phyloP scores from a whole-genome alignment of 2,329 filamentous ascomycete genomes.

The Xylaria sp. region DNA sequence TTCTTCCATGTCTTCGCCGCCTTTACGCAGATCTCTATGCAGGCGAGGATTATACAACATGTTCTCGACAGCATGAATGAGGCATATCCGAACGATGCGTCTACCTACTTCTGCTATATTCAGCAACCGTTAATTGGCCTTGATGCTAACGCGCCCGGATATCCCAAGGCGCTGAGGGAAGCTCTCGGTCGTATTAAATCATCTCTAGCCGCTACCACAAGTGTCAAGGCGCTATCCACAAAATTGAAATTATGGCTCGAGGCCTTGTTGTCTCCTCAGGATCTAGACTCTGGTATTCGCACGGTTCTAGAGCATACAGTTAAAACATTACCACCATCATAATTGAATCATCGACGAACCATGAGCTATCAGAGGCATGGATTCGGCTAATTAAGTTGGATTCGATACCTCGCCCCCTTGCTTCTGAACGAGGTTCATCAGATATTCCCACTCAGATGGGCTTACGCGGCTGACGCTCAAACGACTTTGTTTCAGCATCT shows the following conservation, averaged over 20 bases:
- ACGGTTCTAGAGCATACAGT: slow-evolving; percentile 66
- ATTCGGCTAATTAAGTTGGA: slow-evolving; percentile 7
- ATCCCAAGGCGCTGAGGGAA: slow-evolving; percentile 76
- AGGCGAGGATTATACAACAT: slow-evolving; percentile 75
- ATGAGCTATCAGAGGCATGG: not conserved
- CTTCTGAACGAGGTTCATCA: slow-evolving; percentile 64
- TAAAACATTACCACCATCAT: slow-evolving; percentile 42
- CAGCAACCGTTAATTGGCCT: slow-evolving; percentile 76
- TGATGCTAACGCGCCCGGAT: slow-evolving; percentile 71
- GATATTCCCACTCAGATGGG: slow-evolving; percentile 71
- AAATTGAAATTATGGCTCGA: slow-evolving; percentile 68
- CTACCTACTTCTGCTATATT: slow-evolving; percentile 76
- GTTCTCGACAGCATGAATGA: slow-evolving; percentile 74
- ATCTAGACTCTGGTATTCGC: slow-evolving; percentile 66
- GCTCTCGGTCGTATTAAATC: slow-evolving; percentile 71
- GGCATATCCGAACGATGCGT: slow-evolving; percentile 68
- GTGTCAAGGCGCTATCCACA: slow-evolving; percentile 58
- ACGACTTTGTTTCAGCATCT: slow-evolving; percentile 83
- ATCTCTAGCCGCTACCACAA: slow-evolving; percentile 57
- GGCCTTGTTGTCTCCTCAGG: slow-evolving; percentile 59
- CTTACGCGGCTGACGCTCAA: slow-evolving; percentile 82
- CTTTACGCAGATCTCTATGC: slow-evolving; percentile 74
- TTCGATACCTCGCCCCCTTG: slow-evolving; percentile 44
- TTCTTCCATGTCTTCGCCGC: slow-evolving; percentile 84
- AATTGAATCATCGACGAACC: slow-evolving; percentile 2